A percentile compares a stretch with the other conserved stretches of the same genome.
phyloP scores from a whole-genome alignment of 768 basidiomycete species.

The Tephrocybe sp. region DNA sequence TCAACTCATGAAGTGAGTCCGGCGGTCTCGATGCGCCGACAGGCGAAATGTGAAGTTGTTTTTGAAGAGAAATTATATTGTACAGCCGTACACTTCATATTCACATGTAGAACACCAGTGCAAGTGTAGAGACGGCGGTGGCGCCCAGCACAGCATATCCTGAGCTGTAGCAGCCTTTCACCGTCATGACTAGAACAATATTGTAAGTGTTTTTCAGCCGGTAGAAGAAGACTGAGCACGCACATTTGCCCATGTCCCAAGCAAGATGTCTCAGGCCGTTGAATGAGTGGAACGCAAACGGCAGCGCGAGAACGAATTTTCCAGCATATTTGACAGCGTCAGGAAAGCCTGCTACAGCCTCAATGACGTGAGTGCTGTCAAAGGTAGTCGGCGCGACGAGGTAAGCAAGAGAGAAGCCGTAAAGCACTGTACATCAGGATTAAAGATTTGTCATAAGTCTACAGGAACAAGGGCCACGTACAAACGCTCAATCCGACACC shows the following conservation, averaged over 20 bases:
- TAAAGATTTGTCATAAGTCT: background rate
- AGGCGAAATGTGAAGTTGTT: no score
- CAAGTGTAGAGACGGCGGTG: slow-evolving; percentile 73
- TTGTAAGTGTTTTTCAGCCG: background rate
- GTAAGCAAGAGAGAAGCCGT: slow-evolving; percentile 86
- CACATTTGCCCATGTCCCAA: slow-evolving; percentile 91
- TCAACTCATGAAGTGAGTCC: no score
- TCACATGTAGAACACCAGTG: slow-evolving; percentile 53
- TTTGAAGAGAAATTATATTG: background rate
- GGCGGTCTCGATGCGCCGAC: no score
- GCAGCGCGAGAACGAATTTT: slow-evolving; percentile 79
- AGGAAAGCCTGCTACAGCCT: slow-evolving; percentile 69
- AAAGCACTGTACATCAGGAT: slow-evolving; percentile 58
- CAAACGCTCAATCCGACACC: slow-evolving; percentile 78
- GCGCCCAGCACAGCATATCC: slow-evolving; percentile 86
- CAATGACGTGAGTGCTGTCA: slow-evolving; percentile 76
- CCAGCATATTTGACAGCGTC: slow-evolving; percentile 72
- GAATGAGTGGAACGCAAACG: slow-evolving; percentile 88
- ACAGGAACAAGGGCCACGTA: slow-evolving; percentile 37
- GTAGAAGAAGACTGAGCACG: background rate
- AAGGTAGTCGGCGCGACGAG: slow-evolving; percentile 80
- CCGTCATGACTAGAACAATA: slow-evolving; percentile 60
- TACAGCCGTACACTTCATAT: background rate
- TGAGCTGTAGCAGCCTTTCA: slow-evolving; percentile 78
- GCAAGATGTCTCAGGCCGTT: slow-evolving; percentile 89